A percentile compares a stretch with the other conserved stretches of the same genome.
phyloP scores from a whole-genome alignment of 306 rosid genomes.

The Aeschynomene evenia region DNA sequence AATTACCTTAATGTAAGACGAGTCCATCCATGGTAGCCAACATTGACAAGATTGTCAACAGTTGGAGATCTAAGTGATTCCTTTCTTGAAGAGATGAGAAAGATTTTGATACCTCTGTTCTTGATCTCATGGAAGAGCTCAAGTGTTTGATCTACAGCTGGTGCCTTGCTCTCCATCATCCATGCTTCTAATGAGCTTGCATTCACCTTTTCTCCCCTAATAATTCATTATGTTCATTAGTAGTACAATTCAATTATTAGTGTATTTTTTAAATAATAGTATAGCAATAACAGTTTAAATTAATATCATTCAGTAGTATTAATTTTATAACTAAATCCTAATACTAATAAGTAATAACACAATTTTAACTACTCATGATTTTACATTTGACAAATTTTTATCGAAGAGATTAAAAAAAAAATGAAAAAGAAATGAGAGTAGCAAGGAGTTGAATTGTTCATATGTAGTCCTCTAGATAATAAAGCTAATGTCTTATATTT shows the following conservation, averaged over 20 bases:
- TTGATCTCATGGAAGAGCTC: slow-evolving; percentile 56
- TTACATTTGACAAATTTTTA: too few species aligned
- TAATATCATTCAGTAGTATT: too few species aligned
- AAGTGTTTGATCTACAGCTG: slow-evolving; percentile 43
- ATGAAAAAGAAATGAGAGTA: too few species aligned
- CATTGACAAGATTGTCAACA: slow-evolving; percentile 54
- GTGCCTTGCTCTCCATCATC: slow-evolving; percentile 57
- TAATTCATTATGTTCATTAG: too few species aligned
- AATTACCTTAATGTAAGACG: slow-evolving; percentile 48
- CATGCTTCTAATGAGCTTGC: slow-evolving; percentile 52
- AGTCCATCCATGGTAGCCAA: slow-evolving; percentile 72
- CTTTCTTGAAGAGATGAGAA: slow-evolving; percentile 57
- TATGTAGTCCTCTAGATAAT: too few species aligned
- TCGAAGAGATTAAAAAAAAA: too few species aligned
- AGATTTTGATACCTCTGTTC: slow-evolving; percentile 48
- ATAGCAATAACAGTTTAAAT: too few species aligned
- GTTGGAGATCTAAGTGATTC: slow-evolving; percentile 56
- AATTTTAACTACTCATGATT: too few species aligned
- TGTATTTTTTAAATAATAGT: too few species aligned
- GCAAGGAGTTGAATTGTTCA: too few species aligned
- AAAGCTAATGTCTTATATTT: too few species aligned
- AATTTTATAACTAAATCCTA: background rate
- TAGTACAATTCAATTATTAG: background rate
- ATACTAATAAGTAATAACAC: background rate
- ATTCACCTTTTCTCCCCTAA: slow-evolving; percentile 53